These are phyloP conservation scores for Basidiobolus meristosporus DNA, from an alignment of 371 early-diverging fungal species.

Conservation along the genomic window DNA sequence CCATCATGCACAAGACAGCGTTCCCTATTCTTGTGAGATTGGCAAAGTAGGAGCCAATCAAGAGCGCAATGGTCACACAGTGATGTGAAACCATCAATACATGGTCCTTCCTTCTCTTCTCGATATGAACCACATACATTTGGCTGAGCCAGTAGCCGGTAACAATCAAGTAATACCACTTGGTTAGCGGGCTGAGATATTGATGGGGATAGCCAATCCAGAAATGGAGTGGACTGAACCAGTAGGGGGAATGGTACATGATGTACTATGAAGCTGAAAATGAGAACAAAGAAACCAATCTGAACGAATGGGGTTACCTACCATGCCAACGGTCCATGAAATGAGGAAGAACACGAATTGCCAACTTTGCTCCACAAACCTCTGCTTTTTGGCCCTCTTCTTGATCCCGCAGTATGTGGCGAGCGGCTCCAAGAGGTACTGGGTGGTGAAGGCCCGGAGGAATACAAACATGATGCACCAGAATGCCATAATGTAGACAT, in stretches of 20 bases:
- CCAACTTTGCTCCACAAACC: constrained; percentile 1
- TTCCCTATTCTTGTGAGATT: constrained; percentile 65
- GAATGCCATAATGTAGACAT: background rate
- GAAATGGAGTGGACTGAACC: background rate
- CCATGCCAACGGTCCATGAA: constrained; percentile 1
- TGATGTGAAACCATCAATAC: constrained; percentile 61
- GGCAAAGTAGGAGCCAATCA: constrained; percentile 42
- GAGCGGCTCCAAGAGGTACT: background rate
- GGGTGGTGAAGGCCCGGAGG: background rate
- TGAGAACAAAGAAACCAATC: no score
- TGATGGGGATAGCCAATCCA: constrained; percentile 2
- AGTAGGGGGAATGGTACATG: background rate
- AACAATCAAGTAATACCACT: constrained; percentile 61
- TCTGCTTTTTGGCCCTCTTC: background rate
- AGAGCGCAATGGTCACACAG: constrained; percentile 43
- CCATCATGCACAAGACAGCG: constrained; percentile 60
- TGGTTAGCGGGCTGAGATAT: constrained; percentile 4
- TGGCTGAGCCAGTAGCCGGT: constrained; percentile 69
- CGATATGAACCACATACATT: constrained; percentile 46
- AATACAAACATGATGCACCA: background rate
- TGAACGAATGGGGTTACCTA: no score
- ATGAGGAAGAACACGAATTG: background rate
- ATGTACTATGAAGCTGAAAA: background rate
- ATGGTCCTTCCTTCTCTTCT: constrained; percentile 65
- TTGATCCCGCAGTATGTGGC: background rate